These are phyloP conservation scores for Globisporangium echinulatum DNA, from an alignment of 352 stramenopile species.

Conservation along the genomic window DNA sequence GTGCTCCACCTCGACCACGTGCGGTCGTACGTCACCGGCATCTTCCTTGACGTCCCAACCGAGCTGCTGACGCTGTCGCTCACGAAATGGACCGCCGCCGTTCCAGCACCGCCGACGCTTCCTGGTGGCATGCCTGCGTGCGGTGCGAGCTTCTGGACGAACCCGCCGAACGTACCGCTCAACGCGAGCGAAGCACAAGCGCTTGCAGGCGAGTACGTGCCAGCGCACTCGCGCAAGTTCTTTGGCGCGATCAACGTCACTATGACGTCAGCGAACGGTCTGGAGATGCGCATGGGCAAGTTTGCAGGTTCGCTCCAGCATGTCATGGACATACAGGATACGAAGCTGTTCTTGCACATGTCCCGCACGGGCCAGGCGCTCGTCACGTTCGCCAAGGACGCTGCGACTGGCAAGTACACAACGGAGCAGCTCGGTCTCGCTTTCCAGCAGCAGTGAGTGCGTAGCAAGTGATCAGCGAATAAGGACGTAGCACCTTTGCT, in stretches of 20 bases:
- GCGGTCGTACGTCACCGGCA: slow-evolving; percentile 53
- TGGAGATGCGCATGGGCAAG: no score
- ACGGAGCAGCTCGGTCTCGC: no score
- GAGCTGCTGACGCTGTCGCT: slow-evolving; percentile 40
- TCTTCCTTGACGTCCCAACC: slow-evolving; percentile 60
- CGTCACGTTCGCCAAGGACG: no score
- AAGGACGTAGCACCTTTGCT: no score
- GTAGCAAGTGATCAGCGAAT: no score
- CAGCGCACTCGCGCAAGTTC: slow-evolving; percentile 30
- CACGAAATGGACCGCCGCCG: slow-evolving; percentile 21
- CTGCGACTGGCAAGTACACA: no score
- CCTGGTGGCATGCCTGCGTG: slow-evolving; percentile 25
- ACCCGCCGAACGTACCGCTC: slow-evolving; percentile 20
- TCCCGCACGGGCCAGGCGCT: no score
- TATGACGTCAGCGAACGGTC: no score
- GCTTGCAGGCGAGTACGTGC: slow-evolving; percentile 40
- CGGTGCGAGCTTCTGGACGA: slow-evolving; percentile 40
- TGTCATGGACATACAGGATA: no score
- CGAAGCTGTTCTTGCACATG: no score
- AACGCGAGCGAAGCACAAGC: slow-evolving; percentile 14
- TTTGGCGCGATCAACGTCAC: slow-evolving; percentile 28
- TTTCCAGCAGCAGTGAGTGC: no score
- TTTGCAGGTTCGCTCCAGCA: no score
- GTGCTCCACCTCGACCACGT: slow-evolving; percentile 47
- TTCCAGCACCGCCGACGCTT: slow-evolving; percentile 19